phyloP scores from a whole-genome alignment of 148 eudicot species.

The Camellia lanceoleosa region DNA sequence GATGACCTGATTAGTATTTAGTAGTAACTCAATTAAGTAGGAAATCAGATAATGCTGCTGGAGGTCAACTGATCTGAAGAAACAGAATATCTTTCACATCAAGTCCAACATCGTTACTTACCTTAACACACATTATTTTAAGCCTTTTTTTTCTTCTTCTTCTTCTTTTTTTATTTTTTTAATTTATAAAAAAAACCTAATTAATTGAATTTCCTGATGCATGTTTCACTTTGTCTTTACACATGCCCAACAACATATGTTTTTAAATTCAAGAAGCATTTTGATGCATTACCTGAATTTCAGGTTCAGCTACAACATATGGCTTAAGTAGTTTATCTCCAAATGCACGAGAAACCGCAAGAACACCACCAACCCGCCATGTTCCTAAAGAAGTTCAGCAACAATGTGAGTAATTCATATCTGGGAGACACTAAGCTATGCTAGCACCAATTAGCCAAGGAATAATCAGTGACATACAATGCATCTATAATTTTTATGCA shows the following conservation, averaged over 20 bases:
- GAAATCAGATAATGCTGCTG: not conserved
- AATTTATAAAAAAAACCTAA: too few relatives aligned
- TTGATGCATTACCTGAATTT: constrained; percentile 50
- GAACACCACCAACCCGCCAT: constrained; percentile 93
- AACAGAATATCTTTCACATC: not conserved
- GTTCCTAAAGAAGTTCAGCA: constrained; percentile 50
- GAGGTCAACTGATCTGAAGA: not conserved
- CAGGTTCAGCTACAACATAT: constrained; percentile 73
- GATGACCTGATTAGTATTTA: not conserved
- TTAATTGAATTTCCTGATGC: not conserved
- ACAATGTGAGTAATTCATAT: not conserved
- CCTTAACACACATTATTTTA: not conserved
- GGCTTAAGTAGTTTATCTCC: constrained; percentile 64
- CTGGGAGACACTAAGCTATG: not conserved
- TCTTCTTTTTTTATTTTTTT: not conserved
- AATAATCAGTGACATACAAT: not conserved
- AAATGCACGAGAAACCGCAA: constrained; percentile 79
- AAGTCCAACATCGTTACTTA: not conserved
- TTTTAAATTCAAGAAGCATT: not conserved
- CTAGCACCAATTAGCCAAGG: not conserved
- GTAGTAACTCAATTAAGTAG: not conserved
- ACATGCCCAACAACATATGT: not conserved
- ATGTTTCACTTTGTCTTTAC: not conserved
- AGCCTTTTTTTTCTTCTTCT: not conserved
- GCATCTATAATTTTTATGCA: too few relatives aligned